Evolutionary conservation across 2,329 filamentous ascomycete species (phyloP).

Genomic region (Botrytis tulipae): DNA sequence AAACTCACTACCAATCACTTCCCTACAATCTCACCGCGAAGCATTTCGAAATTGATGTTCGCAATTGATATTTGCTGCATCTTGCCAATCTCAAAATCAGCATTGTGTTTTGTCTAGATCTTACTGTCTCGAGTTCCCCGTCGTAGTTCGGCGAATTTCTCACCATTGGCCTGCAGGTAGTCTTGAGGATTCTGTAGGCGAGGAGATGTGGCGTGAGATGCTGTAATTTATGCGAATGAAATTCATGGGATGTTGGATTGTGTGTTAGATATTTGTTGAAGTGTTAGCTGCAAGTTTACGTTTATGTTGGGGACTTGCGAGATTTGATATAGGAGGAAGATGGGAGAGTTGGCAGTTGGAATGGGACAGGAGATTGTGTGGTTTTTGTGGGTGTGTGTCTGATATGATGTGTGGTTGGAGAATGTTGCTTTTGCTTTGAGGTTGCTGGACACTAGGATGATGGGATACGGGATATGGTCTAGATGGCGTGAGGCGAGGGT

Average conservation of each 20-base stretch:
- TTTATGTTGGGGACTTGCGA: not conserved
- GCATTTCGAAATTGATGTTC: not conserved
- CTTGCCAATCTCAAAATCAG: not conserved
- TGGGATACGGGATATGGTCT: not conserved
- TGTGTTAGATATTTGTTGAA: not conserved
- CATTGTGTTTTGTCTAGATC: not conserved
- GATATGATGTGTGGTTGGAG: not conserved
- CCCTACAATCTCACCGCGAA: not conserved
- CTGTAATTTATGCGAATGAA: not conserved
- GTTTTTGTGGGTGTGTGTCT: not conserved
- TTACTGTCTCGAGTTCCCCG: not conserved
- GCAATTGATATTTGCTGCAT: not conserved
- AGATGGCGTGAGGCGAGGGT: not conserved
- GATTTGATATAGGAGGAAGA: not conserved
- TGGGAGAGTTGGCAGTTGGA: not conserved
- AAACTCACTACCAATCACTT: not conserved
- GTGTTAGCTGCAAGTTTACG: not conserved
- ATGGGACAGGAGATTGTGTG: not conserved
- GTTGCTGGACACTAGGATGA: not conserved
- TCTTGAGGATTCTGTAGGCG: not conserved
- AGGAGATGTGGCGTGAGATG: not conserved
- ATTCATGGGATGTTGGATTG: not conserved
- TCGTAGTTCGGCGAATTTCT: not conserved
- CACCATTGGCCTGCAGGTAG: not conserved
- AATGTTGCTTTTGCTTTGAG: not conserved